A percentile compares a stretch with the other conserved stretches of the same genome.
phyloP scores from a whole-genome alignment of 768 basidiomycete species.

The Kwoniella botswanensis region DNA sequence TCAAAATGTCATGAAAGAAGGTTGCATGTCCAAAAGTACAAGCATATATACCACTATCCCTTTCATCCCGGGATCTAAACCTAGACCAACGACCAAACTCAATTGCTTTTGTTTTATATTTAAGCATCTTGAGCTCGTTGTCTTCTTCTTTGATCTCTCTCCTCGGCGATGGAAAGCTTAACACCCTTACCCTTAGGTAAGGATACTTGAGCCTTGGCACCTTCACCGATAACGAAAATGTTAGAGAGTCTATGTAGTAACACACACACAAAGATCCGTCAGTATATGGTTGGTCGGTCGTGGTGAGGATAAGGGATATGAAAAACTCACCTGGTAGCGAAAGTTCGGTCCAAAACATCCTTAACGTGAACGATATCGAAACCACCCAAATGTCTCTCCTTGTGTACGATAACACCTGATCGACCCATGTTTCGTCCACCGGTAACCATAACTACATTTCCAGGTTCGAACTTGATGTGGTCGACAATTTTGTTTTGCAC shows the following conservation, averaged over 20 bases:
- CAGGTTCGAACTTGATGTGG: conserved; percentile 93
- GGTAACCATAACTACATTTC: conserved; percentile 96
- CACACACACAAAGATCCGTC: not conserved
- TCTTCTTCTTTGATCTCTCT: conserved; percentile 83
- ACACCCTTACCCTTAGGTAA: conserved; percentile 96
- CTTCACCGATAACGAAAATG: conserved; percentile 98
- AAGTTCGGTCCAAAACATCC: conserved; percentile 91
- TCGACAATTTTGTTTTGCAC: conserved; percentile 89
- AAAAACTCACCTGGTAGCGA: conserved; percentile 82
- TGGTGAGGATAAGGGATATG: not conserved
- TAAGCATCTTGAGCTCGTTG: conserved; percentile 55
- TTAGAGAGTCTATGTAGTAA: conserved; percentile 74
- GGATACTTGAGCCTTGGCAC: conserved; percentile 93
- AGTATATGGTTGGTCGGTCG: not conserved
- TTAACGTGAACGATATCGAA: conserved; percentile 99
- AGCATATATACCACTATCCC: conserved; percentile 7
- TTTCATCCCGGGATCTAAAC: not conserved
- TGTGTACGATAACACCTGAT: conserved; percentile 92
- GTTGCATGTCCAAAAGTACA: conserved; percentile 12
- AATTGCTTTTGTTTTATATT: not conserved
- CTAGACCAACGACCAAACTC: not conserved
- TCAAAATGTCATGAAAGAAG: conserved; percentile 11
- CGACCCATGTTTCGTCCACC: conserved; percentile 99
- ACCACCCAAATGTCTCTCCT: conserved; percentile 96
- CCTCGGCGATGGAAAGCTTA: conserved; percentile 86